phyloP scores from a whole-genome alignment of 164 flowering plant species.

The Vitis rotundifolia region DNA sequence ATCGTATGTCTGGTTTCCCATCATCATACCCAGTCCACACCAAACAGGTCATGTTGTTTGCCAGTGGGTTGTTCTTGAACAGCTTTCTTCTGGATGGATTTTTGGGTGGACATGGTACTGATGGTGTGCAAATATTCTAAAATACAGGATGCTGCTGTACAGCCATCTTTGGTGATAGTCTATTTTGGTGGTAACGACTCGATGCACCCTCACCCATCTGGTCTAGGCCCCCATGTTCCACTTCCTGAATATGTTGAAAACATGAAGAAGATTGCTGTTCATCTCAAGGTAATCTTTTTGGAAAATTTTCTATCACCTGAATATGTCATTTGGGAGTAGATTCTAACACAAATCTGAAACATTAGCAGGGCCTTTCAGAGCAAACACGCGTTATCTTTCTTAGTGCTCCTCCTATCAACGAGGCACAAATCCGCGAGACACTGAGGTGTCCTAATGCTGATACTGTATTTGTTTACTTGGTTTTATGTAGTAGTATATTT shows the following conservation, averaged over 20 bases:
- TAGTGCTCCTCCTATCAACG: constrained; percentile 60
- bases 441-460: constrained; percentile 34
- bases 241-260: constrained; percentile 73
- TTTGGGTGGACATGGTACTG: not conserved
- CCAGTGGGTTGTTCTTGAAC: not conserved
- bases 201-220: constrained; percentile 55
- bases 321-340: too few relatives aligned
- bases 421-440: constrained; percentile 40
- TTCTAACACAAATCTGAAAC: constrained; percentile 8
- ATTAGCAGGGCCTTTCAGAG: constrained; percentile 72
- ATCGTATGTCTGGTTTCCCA: not conserved
- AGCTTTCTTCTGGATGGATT: not conserved
- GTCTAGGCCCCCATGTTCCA: constrained; percentile 82
- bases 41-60: not conserved
- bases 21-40: not conserved
- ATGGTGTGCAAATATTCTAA: not conserved
- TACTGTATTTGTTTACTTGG: not conserved
- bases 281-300: constrained; percentile 59
- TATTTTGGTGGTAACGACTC: constrained; percentile 97
- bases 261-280: constrained; percentile 71
- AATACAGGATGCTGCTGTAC: constrained; percentile 66
- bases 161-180: constrained; percentile 79
- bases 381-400: constrained; percentile 55
- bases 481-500: not conserved
- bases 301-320: too few relatives aligned